A percentile compares a stretch with the other conserved stretches of the same genome.
phyloP scores from a whole-genome alignment of 108 stramenopile genomes.

The Cyclotella baltica region DNA sequence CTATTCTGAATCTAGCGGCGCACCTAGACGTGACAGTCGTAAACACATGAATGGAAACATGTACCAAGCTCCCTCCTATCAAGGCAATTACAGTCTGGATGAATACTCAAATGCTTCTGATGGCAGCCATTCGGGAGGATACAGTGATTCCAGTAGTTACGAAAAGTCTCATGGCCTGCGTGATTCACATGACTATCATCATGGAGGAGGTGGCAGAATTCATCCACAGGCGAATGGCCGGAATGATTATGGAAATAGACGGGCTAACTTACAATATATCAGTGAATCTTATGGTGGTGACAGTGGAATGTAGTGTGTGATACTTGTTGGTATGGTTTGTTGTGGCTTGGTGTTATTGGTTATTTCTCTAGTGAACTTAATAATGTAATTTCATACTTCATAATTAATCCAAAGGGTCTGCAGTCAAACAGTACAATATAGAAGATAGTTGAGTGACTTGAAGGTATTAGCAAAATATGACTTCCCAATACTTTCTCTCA shows the following conservation, averaged over 20 bases:
- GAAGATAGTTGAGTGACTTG: no score
- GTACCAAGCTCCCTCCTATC: slow-evolving; percentile 18
- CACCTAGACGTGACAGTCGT: slow-evolving; percentile 24
- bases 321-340: no score
- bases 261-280: slow-evolving; percentile 36
- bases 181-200: slow-evolving; percentile 20
- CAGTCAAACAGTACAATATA: no score
- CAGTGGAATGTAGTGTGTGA: slow-evolving; percentile 20
- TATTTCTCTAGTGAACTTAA: no score
- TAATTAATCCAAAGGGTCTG: no score
- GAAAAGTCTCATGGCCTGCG: slow-evolving; percentile 1
- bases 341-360: no score
- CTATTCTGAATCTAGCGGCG: slow-evolving; percentile 27
- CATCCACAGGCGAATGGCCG: slow-evolving; percentile 6
- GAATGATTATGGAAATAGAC: slow-evolving; percentile 19
- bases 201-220: neutral
- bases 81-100: slow-evolving; percentile 49
- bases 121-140: slow-evolving; percentile 22
- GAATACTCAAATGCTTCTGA: slow-evolving; percentile 51
- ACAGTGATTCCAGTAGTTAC: slow-evolving; percentile 37
- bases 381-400: no score
- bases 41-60: neutral
- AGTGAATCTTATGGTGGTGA: slow-evolving; percentile 39
- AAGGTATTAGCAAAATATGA: no score
- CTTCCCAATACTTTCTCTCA: no score